phyloP scores from a whole-genome alignment of 1,284 basidiomycete genomes.

The Wallemia hederae region DNA sequence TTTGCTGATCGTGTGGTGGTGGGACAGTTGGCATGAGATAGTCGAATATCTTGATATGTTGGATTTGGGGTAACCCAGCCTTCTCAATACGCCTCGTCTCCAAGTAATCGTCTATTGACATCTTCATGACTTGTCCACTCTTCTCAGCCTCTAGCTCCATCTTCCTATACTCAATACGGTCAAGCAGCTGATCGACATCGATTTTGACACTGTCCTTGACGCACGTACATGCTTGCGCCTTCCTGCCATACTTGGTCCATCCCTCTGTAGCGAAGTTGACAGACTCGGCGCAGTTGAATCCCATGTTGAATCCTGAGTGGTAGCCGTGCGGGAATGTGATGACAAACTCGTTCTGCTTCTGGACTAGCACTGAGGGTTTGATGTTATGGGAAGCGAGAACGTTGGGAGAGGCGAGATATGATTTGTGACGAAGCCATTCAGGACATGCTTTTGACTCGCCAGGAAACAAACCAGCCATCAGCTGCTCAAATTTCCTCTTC shows the following conservation, averaged over 20 bases:
- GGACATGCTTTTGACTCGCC: conserved; percentile 53
- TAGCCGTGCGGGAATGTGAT: conserved; percentile 85
- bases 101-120: background rate
- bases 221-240: conserved; percentile 54
- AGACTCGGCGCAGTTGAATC: conserved; percentile 89
- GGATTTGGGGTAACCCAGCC: background rate
- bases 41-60: background rate
- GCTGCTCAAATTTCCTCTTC: conserved; percentile 39
- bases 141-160: conserved; percentile 8
- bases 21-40: background rate
- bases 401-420: conserved; percentile 71
- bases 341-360: conserved; percentile 75
- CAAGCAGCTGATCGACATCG: conserved; percentile 55
- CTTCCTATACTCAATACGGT: background rate
- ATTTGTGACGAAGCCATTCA: conserved; percentile 89
- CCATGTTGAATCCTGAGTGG: conserved; percentile 88
- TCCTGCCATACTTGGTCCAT: conserved; percentile 67
- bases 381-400: conserved; percentile 51
- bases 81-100: background rate
- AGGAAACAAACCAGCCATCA: conserved; percentile 42
- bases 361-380: conserved; percentile 61
- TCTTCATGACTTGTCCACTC: conserved; percentile 4
- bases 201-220: conserved; percentile 65
- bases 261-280: conserved; percentile 91
- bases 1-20: background rate